A percentile compares a stretch with the other conserved stretches of the same genome.
phyloP scores from a whole-genome alignment of 257 asterid species.

The Solanum dulcamara region DNA sequence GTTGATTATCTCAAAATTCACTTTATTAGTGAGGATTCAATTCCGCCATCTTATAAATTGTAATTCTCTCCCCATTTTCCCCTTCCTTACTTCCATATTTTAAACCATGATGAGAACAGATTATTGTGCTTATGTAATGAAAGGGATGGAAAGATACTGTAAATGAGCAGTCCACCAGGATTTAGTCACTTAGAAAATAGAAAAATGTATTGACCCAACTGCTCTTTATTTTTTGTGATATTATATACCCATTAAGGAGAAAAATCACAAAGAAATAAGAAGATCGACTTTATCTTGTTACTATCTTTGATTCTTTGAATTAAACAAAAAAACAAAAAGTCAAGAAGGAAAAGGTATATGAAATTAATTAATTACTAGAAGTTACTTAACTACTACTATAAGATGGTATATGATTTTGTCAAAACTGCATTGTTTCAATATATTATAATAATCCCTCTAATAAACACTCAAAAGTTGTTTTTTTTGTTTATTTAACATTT shows the following conservation, averaged over 20 bases:
- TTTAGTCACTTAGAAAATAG: background rate
- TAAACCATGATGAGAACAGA: background rate
- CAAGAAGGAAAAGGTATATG: background rate
- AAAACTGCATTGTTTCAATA: background rate
- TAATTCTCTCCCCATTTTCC: too few species aligned
- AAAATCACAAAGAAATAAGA: background rate
- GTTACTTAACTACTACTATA: background rate
- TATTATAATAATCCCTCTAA: background rate
- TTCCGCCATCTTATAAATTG: background rate
- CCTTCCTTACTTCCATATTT: too few species aligned
- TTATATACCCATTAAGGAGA: background rate
- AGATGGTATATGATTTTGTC: background rate
- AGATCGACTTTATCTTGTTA: background rate
- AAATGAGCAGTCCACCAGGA: background rate
- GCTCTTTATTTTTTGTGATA: background rate
- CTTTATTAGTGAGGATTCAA: rapidly evolving
- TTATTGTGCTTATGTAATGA: background rate
- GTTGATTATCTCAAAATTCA: too few species aligned
- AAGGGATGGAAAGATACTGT: background rate
- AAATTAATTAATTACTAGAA: background rate
- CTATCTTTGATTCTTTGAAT: background rate
- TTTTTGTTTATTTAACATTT: background rate
- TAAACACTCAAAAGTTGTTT: background rate
- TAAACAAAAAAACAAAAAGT: background rate
- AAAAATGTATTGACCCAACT: background rate